phyloP scores from a whole-genome alignment of 2,329 filamentous ascomycete genomes.

The Fusarium austroafricanum region DNA sequence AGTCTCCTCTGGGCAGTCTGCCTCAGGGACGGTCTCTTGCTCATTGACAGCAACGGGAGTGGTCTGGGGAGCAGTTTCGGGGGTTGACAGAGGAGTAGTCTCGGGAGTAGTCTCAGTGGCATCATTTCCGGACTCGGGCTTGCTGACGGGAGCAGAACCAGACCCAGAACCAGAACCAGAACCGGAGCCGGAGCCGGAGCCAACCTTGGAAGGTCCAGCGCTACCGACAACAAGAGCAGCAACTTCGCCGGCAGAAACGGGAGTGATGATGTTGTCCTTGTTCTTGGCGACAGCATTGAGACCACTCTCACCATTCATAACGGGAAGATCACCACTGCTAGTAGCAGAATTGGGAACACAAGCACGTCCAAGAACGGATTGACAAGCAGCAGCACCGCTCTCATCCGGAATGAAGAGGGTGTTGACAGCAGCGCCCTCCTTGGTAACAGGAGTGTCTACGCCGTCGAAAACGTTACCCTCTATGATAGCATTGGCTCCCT shows the following conservation, averaged over 20 bases:
- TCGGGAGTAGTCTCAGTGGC: not conserved
- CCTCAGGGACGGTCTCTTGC: not conserved
- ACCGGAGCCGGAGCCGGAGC: too few relatives aligned
- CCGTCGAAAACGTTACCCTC: slow-evolving; percentile 48
- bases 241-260: slow-evolving; percentile 43
- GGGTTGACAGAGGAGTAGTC: not conserved
- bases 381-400: slow-evolving; percentile 30
- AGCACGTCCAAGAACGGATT: slow-evolving; percentile 39
- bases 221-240: slow-evolving; percentile 38
- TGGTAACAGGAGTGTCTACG: slow-evolving; percentile 51
- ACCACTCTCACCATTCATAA: slow-evolving; percentile 34
- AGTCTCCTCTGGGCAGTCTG: not conserved
- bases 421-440: slow-evolving; percentile 35
- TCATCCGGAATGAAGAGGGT: slow-evolving; percentile 39
- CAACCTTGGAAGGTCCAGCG: slow-evolving; percentile 44
- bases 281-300: slow-evolving; percentile 27
- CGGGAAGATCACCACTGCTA: slow-evolving; percentile 41
- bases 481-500: slow-evolving; percentile 41
- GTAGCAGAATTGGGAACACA: slow-evolving; percentile 39
- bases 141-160: slow-evolving; percentile 18
- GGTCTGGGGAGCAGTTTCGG: too few relatives aligned
- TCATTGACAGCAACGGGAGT: too few relatives aligned
- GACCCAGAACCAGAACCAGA: slow-evolving; percentile 39
- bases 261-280: slow-evolving; percentile 40
- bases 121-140: slow-evolving; percentile 1